These are phyloP conservation scores for Mucuna pruriens DNA, from an alignment of 306 rosid species.

Conservation along the genomic window DNA sequence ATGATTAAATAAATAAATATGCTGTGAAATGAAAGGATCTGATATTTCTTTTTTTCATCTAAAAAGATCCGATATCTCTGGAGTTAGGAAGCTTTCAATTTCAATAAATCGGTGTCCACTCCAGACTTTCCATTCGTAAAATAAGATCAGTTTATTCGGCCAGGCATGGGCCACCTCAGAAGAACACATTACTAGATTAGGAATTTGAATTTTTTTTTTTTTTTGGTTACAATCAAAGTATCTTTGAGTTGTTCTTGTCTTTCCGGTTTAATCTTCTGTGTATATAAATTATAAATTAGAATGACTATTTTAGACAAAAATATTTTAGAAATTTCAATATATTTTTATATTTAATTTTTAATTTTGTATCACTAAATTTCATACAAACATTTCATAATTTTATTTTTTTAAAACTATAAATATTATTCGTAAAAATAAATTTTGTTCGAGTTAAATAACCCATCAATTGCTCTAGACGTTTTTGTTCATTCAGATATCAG, in stretches of 20 bases:
- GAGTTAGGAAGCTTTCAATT: background rate
- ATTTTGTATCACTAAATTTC: background rate
- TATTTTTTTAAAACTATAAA: no score
- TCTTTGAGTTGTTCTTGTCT: background rate
- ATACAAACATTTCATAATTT: no score
- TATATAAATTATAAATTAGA: no score
- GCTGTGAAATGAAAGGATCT: background rate
- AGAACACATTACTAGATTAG: background rate
- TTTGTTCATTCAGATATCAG: no score
- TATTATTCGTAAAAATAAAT: no score
- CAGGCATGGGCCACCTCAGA: background rate
- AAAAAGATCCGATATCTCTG: background rate
- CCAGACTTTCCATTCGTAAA: background rate
- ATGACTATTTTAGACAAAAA: no score
- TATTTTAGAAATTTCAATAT: no score
- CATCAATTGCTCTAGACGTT: no score
- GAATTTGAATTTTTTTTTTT: background rate
- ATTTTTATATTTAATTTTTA: no score
- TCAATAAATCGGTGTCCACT: background rate
- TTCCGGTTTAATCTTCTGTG: background rate
- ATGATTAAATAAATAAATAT: background rate
- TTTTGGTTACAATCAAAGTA: background rate
- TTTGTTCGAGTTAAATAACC: no score
- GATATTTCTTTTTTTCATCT: no score
- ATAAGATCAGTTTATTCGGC: background rate